Conservation (phyloP, 148 eudicot species). For the Persicaria maculosa region DNA sequence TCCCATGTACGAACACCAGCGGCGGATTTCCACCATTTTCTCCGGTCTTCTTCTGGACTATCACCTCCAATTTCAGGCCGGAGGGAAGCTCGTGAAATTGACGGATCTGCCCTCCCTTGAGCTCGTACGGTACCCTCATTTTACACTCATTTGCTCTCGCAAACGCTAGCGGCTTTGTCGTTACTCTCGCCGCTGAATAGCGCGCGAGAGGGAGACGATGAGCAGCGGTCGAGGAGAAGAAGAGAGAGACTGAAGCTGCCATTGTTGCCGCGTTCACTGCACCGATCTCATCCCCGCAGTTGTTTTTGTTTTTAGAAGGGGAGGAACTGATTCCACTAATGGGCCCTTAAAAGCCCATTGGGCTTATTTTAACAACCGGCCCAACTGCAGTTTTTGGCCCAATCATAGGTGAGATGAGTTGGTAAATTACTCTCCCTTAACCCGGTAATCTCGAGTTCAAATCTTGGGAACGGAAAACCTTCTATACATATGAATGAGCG, state of each 20-base stretch:
- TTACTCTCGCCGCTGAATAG: conserved; percentile 4
- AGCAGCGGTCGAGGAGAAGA: neutral
- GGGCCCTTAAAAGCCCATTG: neutral
- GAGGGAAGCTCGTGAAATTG: conserved; percentile 81
- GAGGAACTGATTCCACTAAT: neutral
- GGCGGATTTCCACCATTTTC: conserved; percentile 36
- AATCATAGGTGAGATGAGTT: neutral
- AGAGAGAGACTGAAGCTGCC: conserved; percentile 11
- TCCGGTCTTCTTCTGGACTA: conserved; percentile 38
- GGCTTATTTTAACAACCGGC: neutral
- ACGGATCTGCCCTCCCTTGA: conserved; percentile 70
- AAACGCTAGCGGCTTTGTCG: conserved; percentile 27
- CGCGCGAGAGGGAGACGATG: neutral
- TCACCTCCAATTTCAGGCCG: conserved; percentile 79
- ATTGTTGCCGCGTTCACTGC: conserved; percentile 7
- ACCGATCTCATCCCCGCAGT: neutral
- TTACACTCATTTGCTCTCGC: conserved; percentile 23
- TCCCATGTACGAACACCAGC: conserved; percentile 77
- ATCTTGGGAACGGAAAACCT: too few species aligned
- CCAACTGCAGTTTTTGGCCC: neutral
- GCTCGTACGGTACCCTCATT: conserved; percentile 46
- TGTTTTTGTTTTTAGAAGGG: neutral
- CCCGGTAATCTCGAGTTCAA: too few species aligned
- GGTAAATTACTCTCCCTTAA: too few species aligned
- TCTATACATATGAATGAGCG: too few species aligned